Evolutionary conservation across 1,139 yeast species (phyloP).

Genomic region (Sugiyamaella grinbergsii): DNA sequence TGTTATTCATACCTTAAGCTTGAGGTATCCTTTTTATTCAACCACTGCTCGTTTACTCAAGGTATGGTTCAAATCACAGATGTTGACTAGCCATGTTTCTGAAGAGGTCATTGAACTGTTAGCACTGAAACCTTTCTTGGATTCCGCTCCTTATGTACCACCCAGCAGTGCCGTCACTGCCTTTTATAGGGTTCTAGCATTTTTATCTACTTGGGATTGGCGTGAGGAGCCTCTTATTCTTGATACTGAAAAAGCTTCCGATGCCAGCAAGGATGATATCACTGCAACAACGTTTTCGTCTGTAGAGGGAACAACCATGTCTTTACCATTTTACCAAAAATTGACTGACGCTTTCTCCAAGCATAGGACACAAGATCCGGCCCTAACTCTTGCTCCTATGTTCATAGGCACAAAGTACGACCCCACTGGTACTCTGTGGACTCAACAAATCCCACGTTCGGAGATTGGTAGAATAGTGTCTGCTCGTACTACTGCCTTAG

Average conservation of each 20-base stretch:
- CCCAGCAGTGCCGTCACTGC: conserved; percentile 84
- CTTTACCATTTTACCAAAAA: conserved; percentile 61
- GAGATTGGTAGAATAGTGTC: conserved; percentile 55
- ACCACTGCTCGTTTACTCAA: conserved; percentile 83
- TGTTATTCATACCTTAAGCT: conserved; percentile 67
- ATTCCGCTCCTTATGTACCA: conserved; percentile 75
- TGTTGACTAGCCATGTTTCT: conserved; percentile 65
- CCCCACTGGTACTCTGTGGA: conserved; percentile 81
- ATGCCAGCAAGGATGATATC: conserved; percentile 45
- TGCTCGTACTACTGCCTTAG: conserved; percentile 80
- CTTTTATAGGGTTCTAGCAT: conserved; percentile 70
- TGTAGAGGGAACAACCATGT: conserved; percentile 58
- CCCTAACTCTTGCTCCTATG: conserved; percentile 73
- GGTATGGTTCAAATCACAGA: conserved; percentile 65
- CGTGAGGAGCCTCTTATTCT: conserved; percentile 78
- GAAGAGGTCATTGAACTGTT: conserved; percentile 83
- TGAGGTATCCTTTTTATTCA: conserved; percentile 72
- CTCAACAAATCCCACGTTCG: conserved; percentile 68
- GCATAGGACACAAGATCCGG: conserved; percentile 73
- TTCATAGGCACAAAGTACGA: conserved; percentile 83
- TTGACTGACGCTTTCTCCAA: conserved; percentile 65
- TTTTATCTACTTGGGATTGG: conserved; percentile 91
- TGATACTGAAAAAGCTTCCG: conserved; percentile 61
- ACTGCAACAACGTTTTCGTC: conserved; percentile 31
- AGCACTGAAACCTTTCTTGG: conserved; percentile 82